Evolutionary conservation across 345 rosid species (phyloP), one percentile per base, ranked within the genome.

Genomic region (Citrus sp.): DNA sequence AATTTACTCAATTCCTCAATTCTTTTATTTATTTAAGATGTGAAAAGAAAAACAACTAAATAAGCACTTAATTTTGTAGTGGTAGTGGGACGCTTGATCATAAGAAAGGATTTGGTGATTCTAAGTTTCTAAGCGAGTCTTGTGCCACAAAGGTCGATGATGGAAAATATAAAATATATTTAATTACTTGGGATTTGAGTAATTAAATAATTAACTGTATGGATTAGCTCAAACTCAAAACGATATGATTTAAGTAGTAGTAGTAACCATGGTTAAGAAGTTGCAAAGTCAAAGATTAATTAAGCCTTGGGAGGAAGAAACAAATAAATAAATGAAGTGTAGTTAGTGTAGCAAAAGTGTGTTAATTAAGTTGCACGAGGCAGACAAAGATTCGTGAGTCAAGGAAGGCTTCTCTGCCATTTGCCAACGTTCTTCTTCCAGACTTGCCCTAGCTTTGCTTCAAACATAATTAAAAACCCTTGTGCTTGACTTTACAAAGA

Each of bases 351-450:
- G n/a, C 22, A 13, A 13, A 42, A 67, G 80, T 79, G 67, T 73
- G 65, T 83, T 64, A 82, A 78, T 79, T 74, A 77, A 86, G 83
- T 67, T 77, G 89, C 91, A 89, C 87, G 72, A 84, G 91, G 98
- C 87, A 85, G 98, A 90, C 94, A 92, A 84, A 93, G 96, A 93
- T 93, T 90, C 94, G 92, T 80, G 90, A 90, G 90, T 89, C 84
- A 83, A 89, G 97, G 94, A 87, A 89, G 22, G 49, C 27, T 66
- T 19, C 58, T 54, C 58, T 54, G 58, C 58, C 58, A 54, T 54
- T 54, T 18, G 51, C 51, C 51, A 46, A 46, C 51, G 16, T 46
- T 46, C 18, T 46, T 13, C 51, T 13, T 3, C 51, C 18, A 38
- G 18, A 46, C 51, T 46, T 46, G 58, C 58, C 58, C 7, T 54